Base-by-base conservation (phyloP, 495 filamentous ascomycete genomes). In the Astrothelium macrocarpum region DNA sequence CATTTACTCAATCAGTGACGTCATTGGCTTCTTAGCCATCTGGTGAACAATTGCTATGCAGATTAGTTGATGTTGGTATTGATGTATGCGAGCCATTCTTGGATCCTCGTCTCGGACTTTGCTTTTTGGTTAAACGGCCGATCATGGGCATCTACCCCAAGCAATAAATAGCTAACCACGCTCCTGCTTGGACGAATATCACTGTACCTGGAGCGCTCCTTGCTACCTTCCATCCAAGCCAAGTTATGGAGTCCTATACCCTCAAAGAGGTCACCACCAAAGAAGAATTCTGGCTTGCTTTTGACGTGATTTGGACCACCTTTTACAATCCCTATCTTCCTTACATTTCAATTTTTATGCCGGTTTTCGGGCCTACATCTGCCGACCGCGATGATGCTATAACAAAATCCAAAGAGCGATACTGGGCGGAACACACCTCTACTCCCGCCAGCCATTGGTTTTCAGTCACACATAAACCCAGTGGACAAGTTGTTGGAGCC, bases 361-460 rank as follows among this genome's bases (percentile, higher is more conserved):
- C 34, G 61, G 18, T 49, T 4, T 20, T 49, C 9, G 10, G n/a
- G 9, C 9, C 43, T 11, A 11, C n/a, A 4, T 3, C n/a, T 3
- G n/a, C 3, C 7, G 43, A 49, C n/a, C 43, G 18, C 43, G n/a
- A 49, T 11, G 7, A 14, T 20, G 60, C 67, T 9, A 31, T 66
- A 20, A 32, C 14, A n/a, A 61, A 64, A 62, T 64, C 60, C 10
- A 69, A 64, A 56, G 32, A 58, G 1, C 64, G 67, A 0, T 64
- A 62, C 59, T 66, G 64, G 64, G 42, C 16, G 5, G 9, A 64
- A 1, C 67, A 69, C 45, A 23, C 46, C 14, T 12, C 1, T 28
- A 29, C 64, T 45, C 45, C 45, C 1, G 28, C 61, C 18, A 69
- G 67, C 36, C 59, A 66, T 59, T 69, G 67, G 67, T 66, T 60